Evolutionary conservation across 805 yeast genomes (phyloP), one percentile per base, ranked within the genome.

Genomic region (Suhomyces pyralidae): DNA sequence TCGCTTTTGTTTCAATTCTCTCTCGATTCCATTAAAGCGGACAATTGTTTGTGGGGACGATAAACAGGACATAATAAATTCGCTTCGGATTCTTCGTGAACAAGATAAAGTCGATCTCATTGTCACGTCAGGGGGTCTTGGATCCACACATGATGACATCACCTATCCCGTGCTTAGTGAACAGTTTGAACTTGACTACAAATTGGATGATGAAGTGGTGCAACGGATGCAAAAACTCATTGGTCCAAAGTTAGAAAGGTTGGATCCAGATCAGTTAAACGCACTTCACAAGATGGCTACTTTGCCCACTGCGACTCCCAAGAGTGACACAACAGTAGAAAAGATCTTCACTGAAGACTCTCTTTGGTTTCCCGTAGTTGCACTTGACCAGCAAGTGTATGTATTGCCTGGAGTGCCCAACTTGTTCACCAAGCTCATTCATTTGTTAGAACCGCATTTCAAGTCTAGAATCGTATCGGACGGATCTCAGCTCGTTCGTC

Each of bases 141-240:
- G 97, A 0, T 88, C 96, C 4, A 90, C 97, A 0, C 96, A 90
- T 60, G 97, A 90, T 64, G 97, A 90, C 65, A 86, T 90, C 55
- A 90, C 96, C 0, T 90, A 90, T 66, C 83, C 81, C 49, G 76
- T 88, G 1, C 66, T 90, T n/a, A 89, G 93, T 1, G 79, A 78
- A 57, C 86, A 88, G 7, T 90, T 76, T 57, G 67, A 67, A 1
- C 62, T 87, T 7, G 78, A 79, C 0, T 66, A 83, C 53, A 67
- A 65, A 44, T 63, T 85, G 15, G 85, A 90, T 65, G 60, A 68
- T 22, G 83, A 77, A 28, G 83, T 89, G 2, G 86, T 81, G 17
- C 75, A 70, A 2, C 71, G 83, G 54, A 90, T 88, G 94, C 70
- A 73, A 14, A 55, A 61, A 19, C 65, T 82, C n/a, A 62, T 78